These are phyloP conservation scores for Pinus tabuliformis DNA, from an alignment of 75 land plant species.

Conservation along the genomic window DNA sequence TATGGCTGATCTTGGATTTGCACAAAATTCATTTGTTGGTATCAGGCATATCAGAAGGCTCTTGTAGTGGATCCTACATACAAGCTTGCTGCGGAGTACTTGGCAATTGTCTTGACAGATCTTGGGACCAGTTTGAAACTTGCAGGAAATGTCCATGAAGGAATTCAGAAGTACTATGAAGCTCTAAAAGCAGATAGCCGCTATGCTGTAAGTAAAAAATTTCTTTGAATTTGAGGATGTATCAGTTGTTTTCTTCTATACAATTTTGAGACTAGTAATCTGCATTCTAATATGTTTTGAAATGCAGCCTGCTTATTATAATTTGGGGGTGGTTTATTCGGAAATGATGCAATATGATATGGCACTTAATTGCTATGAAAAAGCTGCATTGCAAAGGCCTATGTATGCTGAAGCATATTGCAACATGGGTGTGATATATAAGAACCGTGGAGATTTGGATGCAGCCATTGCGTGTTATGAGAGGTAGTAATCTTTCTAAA, in stretches of 20 bases:
- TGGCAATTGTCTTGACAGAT: conserved; percentile 93
- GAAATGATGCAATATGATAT: conserved; percentile 97
- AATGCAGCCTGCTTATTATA: conserved; percentile 96
- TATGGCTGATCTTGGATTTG: conserved; percentile 4
- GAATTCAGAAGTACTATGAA: conserved; percentile 92
- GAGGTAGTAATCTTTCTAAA: conserved; percentile 43
- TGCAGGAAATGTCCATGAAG: conserved; percentile 93
- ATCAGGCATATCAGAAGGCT: conserved; percentile 94
- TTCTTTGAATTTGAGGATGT: conserved; percentile 2
- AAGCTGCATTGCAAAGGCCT: conserved; percentile 91
- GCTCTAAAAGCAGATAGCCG: conserved; percentile 82
- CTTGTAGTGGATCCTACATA: conserved; percentile 72
- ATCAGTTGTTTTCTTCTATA: neutral
- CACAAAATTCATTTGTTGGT: neutral
- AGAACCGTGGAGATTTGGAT: conserved; percentile 94
- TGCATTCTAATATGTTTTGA: neutral
- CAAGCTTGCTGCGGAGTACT: conserved; percentile 91
- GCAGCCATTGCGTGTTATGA: conserved; percentile 97
- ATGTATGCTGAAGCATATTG: conserved; percentile 99
- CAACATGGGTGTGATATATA: conserved; percentile 98
- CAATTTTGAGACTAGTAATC: neutral
- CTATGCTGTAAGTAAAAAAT: conserved; percentile 77
- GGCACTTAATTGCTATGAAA: conserved; percentile 93
- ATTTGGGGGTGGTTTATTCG: conserved; percentile 98
- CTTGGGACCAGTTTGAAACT: conserved; percentile 97